Base-by-base conservation (phyloP, 768 basidiomycete species). In the Kwoniella bestiolae region DNA sequence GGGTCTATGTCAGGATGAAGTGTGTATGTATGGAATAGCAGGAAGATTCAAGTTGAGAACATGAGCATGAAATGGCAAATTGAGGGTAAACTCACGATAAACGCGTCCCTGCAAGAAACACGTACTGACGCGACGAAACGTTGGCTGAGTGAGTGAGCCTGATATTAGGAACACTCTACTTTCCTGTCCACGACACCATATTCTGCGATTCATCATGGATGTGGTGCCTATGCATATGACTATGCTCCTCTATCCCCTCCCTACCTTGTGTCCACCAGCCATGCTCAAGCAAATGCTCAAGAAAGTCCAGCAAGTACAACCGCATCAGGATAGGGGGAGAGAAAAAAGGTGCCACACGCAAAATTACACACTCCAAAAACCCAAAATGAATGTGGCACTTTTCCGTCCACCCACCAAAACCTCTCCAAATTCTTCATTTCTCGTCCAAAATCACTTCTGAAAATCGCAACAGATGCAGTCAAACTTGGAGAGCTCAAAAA, bases 101-200 rank as follows among this genome's bases (percentile, higher is more conserved):
- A 34, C 52, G 52, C 52, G 52, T 55, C 52, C 52, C 52, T 31
- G 25, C 31, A 7, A n/a, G 16, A 55, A 34, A 55, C 52, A 55
- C 52, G 52, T 55, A 29, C 31, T 16, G 52, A 55, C 52, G 52
- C 52, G 52, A 21, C n/a, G 11, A 46, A n/a, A n/a, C n/a, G n/a
- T n/a, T 25, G 46, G 46, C 21, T 47, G 46, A n/a, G n/a, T n/a
- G n/a, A n/a, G 23, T 47, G 46, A 47, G 46, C 46, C 46, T 88
- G 79, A 98, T 91, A 80, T 85, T 87, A 73, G 93, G 90, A 57
- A 97, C 87, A 83, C 96, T 94, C 94, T n/a, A n/a, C n/a, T n/a
- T n/a, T n/a, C n/a, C n/a, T n/a, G n/a, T n/a, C n/a, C n/a, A n/a
- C n/a, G n/a, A n/a, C n/a, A n/a, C n/a, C n/a, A n/a, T n/a, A n/a